Evolutionary conservation across 306 rosid genomes (phyloP).

Genomic region (Fagus crenata): DNA sequence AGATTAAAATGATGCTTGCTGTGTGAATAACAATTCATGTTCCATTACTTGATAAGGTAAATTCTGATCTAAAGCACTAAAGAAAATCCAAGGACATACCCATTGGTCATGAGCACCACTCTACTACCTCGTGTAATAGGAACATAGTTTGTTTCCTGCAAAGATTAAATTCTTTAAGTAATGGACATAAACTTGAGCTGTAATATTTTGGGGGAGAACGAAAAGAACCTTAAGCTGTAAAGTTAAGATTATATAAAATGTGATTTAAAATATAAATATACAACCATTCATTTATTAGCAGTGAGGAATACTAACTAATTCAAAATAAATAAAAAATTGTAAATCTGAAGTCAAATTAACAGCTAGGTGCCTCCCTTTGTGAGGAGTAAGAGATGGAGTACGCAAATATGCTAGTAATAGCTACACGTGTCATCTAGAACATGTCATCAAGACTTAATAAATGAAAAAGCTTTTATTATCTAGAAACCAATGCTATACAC

Average conservation of each 20-base stretch:
- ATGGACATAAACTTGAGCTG: constrained; percentile 14
- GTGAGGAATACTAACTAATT: too few species aligned
- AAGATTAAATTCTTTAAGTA: constrained; percentile 16
- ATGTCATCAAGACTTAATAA: too few species aligned
- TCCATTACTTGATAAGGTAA: constrained; percentile 17
- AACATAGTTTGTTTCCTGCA: constrained; percentile 86
- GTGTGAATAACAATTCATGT: not conserved
- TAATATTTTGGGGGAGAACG: not conserved
- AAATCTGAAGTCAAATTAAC: not conserved
- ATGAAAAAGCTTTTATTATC: too few species aligned
- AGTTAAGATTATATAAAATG: not conserved
- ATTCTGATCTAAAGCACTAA: constrained; percentile 10
- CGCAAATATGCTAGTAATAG: too few species aligned
- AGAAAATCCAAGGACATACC: constrained; percentile 53
- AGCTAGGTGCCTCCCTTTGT: not conserved
- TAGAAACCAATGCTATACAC: too few species aligned
- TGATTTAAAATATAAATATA: not conserved
- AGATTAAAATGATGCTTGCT: not conserved
- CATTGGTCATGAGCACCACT: constrained; percentile 91
- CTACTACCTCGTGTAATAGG: constrained; percentile 85
- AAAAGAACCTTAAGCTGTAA: not conserved
- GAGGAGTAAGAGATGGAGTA: not conserved
- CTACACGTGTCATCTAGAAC: too few species aligned
- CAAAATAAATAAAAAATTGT: not conserved
- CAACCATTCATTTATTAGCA: not conserved